Evolutionary conservation across 108 stramenopile genomes (phyloP), one percentile per base, ranked within the genome.

Genomic region (Nitzschia sp.): DNA sequence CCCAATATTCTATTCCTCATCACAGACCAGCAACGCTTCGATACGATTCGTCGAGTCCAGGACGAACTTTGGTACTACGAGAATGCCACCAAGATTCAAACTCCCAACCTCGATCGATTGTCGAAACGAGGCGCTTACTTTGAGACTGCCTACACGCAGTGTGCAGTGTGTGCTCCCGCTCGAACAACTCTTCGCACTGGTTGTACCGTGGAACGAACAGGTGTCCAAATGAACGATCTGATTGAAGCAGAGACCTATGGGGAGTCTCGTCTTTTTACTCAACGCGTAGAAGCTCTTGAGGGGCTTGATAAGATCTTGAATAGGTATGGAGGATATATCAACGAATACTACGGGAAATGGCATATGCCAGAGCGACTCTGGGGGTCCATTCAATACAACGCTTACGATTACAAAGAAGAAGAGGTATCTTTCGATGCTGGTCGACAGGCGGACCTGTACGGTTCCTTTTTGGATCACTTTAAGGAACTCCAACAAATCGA

Each of bases 271-370:
- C 23, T 60, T 9, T 61, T 61, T 2, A 21, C 21, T 21, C n/a
- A 61, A n/a, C 53, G 54, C 5, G 50, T 60, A 17, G 32, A 63
- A 23, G n/a, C 16, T 17, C 35, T 71, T 6, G 48, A 53, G 16
- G 62, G 62, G 11, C 36, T 63, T 35, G 71, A 72, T 55, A 38
- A 72, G 34, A 72, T 72, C 30, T 33, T 72, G 30, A 62, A 53
- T 6, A 2, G 61, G 29, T n/a, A 72, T 1, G 61, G 65, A 17
- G 33, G 29, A n/a, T 74, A 74, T 34, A 19, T 58, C 5, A 26
- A 34, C 16, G 73, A 74, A 53, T 74, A 67, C 38, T 74, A 74
- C 57, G 73, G 73, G 8, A 74, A 74, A 55, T 68, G 56, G 54
- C 73, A 74, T 38, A 15, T 66, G 46, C 64, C 64, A 1, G 23